Evolutionary conservation across 2,329 filamentous ascomycete genomes (phyloP), one percentile per base, ranked within the genome.

Genomic region (Dactylellina parvicollis): DNA sequence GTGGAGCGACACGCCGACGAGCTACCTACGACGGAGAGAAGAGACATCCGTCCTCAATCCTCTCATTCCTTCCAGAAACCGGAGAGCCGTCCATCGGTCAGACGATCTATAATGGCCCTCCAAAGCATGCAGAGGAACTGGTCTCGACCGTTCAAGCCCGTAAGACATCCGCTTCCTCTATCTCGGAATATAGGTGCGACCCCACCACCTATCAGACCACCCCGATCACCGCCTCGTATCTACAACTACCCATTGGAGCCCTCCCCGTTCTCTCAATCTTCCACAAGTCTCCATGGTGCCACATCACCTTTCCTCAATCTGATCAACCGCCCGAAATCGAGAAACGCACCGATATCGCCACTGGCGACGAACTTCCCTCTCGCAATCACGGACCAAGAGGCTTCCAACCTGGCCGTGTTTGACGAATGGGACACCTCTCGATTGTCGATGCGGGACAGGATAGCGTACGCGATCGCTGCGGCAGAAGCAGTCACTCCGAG

Each of bases 361-460:
- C 18, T 40, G 20, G 60, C 54, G 5, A 20, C 47, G 12, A 47
- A 18, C 10, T 66, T 65, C 24, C 69, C 69, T 4, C 55, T 73
- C 12, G 49, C 54, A 8, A 36, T 73, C 4, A 40, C 50, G 20
- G 69, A 73, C 24, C 60, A 65, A 18, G 69, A 73, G 56, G 69
- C 60, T 3, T 73, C 69, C 10, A 64, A 64, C 9, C 61, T 73
- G 12, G 47, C 60, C 26, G 69, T 42, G 2, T 73, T 73, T 30
- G 69, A 73, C n/a, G 69, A 73, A 18, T 73, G 69, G 69, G 69
- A 73, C 56, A 73, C 54, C 20, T 73, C 69, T 14, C 54, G 42
- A 20, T n/a, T 73, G 4, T 56, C 69, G 2, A 52, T 73, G 38
- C 60, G 64, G 18, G 69, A 73, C 10, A 65, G 69, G 30, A 73